A percentile compares a stretch with the other conserved stretches of the same genome.
phyloP scores from a whole-genome alignment of 148 eudicot genomes.

The Rhododendron kiyosumense region DNA sequence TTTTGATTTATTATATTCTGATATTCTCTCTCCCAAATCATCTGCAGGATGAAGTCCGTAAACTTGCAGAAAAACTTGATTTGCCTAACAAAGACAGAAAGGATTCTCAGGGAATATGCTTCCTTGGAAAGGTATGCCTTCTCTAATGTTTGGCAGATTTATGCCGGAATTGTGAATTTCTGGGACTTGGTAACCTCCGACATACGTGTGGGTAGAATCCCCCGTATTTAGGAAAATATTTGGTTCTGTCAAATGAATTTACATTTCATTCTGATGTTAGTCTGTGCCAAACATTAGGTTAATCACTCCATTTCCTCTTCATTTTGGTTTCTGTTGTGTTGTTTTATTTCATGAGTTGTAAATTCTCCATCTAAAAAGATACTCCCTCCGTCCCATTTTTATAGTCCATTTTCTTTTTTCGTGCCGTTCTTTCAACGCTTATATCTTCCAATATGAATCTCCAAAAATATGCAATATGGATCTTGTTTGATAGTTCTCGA shows the following conservation, averaged over 20 bases:
- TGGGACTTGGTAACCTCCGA: too few relatives aligned
- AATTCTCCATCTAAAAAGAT: not conserved
- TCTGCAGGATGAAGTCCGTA: slow-evolving; percentile 82
- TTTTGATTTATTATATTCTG: not conserved
- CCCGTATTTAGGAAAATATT: not conserved
- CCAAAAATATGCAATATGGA: too few relatives aligned
- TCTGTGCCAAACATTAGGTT: not conserved
- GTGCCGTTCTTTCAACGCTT: too few relatives aligned
- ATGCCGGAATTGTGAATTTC: not conserved
- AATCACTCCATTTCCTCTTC: not conserved
- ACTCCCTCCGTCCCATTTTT: too few relatives aligned
- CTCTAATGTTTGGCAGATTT: not conserved
- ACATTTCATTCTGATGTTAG: not conserved
- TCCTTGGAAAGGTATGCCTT: slow-evolving; percentile 85
- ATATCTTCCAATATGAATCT: too few relatives aligned
- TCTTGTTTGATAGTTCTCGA: too few relatives aligned
- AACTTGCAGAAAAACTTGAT: slow-evolving; percentile 57
- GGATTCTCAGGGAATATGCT: slow-evolving; percentile 99
- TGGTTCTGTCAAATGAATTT: not conserved
- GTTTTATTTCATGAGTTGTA: not conserved
- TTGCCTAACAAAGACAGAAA: slow-evolving; percentile 90
- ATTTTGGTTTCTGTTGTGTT: not conserved
- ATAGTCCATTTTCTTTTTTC: too few relatives aligned
- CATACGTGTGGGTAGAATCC: not conserved
- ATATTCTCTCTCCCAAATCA: not conserved